Percentiles rank a stretch among this genome's conserved stretches.
phyloP scores from a whole-genome alignment of 2,329 filamentous ascomycete genomes.

The Phialophora macrospora region DNA sequence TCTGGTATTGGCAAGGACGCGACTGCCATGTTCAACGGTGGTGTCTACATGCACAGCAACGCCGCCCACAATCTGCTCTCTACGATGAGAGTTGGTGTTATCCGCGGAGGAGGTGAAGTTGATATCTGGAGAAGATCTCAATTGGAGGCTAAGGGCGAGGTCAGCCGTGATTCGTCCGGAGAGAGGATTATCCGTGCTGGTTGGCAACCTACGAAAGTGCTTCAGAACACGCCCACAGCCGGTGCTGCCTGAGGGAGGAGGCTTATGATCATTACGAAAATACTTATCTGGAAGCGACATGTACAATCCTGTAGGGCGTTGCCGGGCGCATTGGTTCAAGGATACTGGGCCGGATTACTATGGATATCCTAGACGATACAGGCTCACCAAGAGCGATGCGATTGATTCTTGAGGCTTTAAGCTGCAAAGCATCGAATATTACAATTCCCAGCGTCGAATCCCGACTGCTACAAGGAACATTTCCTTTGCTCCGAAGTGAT shows the following conservation, averaged over 20 bases:
- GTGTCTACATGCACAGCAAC: slow-evolving; percentile 88
- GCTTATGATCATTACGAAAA: slow-evolving; percentile 25
- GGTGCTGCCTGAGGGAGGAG: slow-evolving; percentile 71
- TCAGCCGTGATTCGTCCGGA: slow-evolving; percentile 79
- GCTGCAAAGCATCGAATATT: background rate
- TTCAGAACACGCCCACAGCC: slow-evolving; percentile 78
- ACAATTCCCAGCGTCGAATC: background rate
- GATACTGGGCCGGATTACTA: slow-evolving; percentile 3
- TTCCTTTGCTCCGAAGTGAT: background rate
- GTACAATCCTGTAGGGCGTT: slow-evolving; percentile 13
- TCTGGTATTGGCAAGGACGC: slow-evolving; percentile 85
- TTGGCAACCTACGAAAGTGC: slow-evolving; percentile 80
- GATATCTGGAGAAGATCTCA: slow-evolving; percentile 92
- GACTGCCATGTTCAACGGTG: slow-evolving; percentile 89
- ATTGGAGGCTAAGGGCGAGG: slow-evolving; percentile 71
- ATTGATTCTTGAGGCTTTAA: background rate
- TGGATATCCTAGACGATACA: background rate
- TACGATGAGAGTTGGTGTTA: slow-evolving; percentile 85
- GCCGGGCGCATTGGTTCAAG: background rate
- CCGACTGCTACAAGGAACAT: background rate
- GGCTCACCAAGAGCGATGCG: background rate
- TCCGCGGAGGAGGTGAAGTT: slow-evolving; percentile 84
- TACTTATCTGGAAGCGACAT: slow-evolving; percentile 15
- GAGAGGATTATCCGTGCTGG: slow-evolving; percentile 85
- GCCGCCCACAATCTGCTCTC: slow-evolving; percentile 86